Evolutionary conservation across 768 basidiomycete genomes (phyloP), one percentile per base, ranked within the genome.

Genomic region (Lactarius hengduanensis): DNA sequence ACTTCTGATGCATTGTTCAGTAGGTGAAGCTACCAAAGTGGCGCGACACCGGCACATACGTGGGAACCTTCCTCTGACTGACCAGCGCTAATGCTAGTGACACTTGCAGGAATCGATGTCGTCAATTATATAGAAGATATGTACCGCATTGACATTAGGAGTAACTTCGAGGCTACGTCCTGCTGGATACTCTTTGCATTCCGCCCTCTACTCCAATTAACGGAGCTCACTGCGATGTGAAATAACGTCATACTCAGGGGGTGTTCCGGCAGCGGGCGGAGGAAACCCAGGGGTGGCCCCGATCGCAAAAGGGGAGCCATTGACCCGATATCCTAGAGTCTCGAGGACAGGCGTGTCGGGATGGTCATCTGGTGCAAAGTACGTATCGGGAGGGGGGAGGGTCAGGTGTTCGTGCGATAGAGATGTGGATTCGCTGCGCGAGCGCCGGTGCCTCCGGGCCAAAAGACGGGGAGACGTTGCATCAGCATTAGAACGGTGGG

Each of bases 161-260:
- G 28, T 30, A 55, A 22, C 34, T 57, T 69, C 26, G 43, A 53
- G 26, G 68, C 66, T 4, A 71, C 67, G n/a, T 68, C 70, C n/a
- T n/a, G n/a, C 28, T 65, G 5, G 13, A 40, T 40, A 40, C 4
- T 40, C 13, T 13, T 61, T 13, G 55, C 61, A 56, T 71, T 71
- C 71, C 71, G 68, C 59, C 70, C 71, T n/a, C 70, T 66, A 30
- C 30, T 30, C 30, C 30, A 30, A 4, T 32, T 66, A 61, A 32
- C 62, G 63, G 26, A 67, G 63, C 63, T 70, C 66, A 11, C 57
- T 61, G 47, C 69, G 70, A 30, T 62, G 68, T 18, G 58, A 50
- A 54, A 62, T 53, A n/a, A 10, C 57, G 4, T 15, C 3, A 16
- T 32, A 45, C 0, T 22, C 47, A 6, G 20, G 61, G 38, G 40